Conservation (phyloP, 148 eudicot species). For the Amaranthus palmeri region DNA sequence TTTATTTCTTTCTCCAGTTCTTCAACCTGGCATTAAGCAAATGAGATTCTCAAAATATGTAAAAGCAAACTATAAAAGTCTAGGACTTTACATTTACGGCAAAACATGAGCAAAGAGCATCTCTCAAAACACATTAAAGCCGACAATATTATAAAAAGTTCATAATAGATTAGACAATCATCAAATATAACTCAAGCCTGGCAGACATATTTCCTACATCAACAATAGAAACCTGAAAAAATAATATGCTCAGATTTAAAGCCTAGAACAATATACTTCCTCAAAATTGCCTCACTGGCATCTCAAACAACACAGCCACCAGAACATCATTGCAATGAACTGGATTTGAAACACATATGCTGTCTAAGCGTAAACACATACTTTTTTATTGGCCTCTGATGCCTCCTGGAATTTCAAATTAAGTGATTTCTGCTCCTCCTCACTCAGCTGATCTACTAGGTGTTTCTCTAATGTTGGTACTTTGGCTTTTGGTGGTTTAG, state of each 20-base stretch:
- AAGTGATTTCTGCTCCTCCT: slow-evolving; percentile 80
- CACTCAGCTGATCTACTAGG: slow-evolving; percentile 84
- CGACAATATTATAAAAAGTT: neutral
- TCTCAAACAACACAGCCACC: neutral
- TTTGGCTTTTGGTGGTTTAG: slow-evolving; percentile 66
- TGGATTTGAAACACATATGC: neutral
- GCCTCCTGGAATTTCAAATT: slow-evolving; percentile 87
- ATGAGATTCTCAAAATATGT: slow-evolving; percentile 10
- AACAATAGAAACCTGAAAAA: neutral
- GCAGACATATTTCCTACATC: neutral
- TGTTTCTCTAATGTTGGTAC: slow-evolving; percentile 91
- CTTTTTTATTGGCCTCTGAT: slow-evolving; percentile 79
- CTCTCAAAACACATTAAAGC: neutral
- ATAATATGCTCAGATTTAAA: neutral
- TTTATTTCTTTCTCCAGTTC: slow-evolving; percentile 90
- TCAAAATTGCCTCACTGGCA: neutral
- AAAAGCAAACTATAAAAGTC: neutral
- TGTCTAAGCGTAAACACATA: slow-evolving; percentile 10
- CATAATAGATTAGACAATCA: neutral
- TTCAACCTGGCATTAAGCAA: slow-evolving; percentile 49
- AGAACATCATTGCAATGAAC: neutral
- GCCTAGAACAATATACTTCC: neutral
- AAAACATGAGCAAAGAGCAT: neutral
- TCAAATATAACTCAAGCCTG: neutral
- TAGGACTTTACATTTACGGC: neutral